These are phyloP conservation scores for Clavispora phyllophila DNA, from an alignment of 805 yeast genomes.

Conservation along the genomic window DNA sequence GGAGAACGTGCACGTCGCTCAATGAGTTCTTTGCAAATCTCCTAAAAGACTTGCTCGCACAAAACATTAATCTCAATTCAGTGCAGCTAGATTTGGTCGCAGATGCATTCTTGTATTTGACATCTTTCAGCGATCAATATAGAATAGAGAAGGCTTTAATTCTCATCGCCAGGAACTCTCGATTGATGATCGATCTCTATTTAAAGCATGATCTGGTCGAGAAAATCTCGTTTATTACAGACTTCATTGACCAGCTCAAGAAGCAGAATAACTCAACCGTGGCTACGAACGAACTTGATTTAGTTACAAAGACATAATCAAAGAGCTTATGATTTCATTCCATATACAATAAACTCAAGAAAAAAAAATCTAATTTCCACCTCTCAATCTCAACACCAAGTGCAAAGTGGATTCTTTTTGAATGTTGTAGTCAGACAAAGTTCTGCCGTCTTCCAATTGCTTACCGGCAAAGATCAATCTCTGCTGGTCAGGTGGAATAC, in stretches of 20 bases:
- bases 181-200: slow-evolving; percentile 15
- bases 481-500: slow-evolving; percentile 97
- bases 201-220: slow-evolving; percentile 11
- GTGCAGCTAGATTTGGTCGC: slow-evolving; percentile 3
- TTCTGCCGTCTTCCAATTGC: slow-evolving; percentile 95
- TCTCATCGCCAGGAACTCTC: slow-evolving; percentile 36
- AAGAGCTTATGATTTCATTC: neutral
- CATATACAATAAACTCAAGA: neutral
- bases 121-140: slow-evolving; percentile 8
- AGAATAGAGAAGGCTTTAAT: slow-evolving; percentile 27
- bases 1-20: slow-evolving; percentile 54
- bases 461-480: slow-evolving; percentile 96
- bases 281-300: slow-evolving; percentile 13
- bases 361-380: slow-evolving; percentile 56
- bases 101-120: slow-evolving; percentile 16
- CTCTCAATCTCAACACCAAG: slow-evolving; percentile 96
- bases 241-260: slow-evolving; percentile 13
- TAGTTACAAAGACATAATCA: neutral
- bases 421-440: slow-evolving; percentile 95
- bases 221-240: slow-evolving; percentile 9
- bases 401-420: slow-evolving; percentile 96
- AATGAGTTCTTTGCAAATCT: slow-evolving; percentile 34
- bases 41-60: neutral
- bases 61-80: neutral
- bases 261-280: slow-evolving; percentile 17